Percentiles rank a stretch among this genome's conserved stretches.
These are phyloP conservation scores for Oldenlandia corymbosa DNA, from an alignment of 257 asterid species.

Conservation along the genomic window DNA sequence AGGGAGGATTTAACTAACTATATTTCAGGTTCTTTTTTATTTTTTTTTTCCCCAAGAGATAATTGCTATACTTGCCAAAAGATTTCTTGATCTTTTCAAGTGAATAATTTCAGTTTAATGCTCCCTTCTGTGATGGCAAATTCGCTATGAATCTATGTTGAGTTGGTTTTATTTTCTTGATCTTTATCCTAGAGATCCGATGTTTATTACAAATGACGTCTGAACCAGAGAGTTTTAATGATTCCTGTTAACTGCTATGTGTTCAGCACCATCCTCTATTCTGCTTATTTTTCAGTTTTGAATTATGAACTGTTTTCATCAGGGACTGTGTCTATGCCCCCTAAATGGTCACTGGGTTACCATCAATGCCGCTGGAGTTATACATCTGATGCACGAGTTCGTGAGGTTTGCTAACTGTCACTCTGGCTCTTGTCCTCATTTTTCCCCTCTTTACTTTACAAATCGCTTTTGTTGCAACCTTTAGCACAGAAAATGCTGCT, in stretches of 20 bases:
- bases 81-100: too few relatives aligned
- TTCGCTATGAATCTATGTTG: too few relatives aligned
- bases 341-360: slow-evolving; percentile 96
- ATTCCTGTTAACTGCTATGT: slow-evolving; percentile 2
- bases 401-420: slow-evolving; percentile 56
- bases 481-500: neutral
- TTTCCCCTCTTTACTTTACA: neutral
- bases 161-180: too few relatives aligned
- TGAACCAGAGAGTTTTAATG: too few relatives aligned
- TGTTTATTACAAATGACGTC: too few relatives aligned
- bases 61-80: too few relatives aligned
- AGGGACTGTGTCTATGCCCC: slow-evolving; percentile 97
- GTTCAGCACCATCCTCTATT: neutral
- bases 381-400: slow-evolving; percentile 74
- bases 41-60: too few relatives aligned
- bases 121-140: too few relatives aligned
- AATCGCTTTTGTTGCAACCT: slow-evolving; percentile 1
- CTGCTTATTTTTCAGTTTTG: neutral
- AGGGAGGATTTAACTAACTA: neutral
- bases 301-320: slow-evolving; percentile 17
- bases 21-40: too few relatives aligned
- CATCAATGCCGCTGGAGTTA: slow-evolving; percentile 99
- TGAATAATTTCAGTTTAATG: too few relatives aligned
- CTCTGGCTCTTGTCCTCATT: neutral
- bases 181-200: too few relatives aligned